Evolutionary conservation across 2,329 filamentous ascomycete species (phyloP), one percentile per base, ranked within the genome.

Genomic region (Aspergillus hiratsukae): DNA sequence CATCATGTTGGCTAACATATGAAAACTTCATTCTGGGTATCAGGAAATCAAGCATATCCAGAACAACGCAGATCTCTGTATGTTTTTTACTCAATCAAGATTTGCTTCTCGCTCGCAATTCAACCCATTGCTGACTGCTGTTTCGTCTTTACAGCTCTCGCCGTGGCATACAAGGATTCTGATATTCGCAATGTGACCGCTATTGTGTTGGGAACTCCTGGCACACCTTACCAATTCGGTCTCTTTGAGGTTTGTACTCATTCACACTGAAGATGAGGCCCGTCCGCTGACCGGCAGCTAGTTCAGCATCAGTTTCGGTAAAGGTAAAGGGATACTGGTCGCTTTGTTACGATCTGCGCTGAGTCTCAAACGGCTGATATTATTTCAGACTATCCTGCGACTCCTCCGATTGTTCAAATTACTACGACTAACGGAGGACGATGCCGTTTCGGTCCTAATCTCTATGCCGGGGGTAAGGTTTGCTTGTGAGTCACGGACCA

Each of bases 381-480:
- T 52, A 48, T n/a, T 59, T 31, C 65, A 91, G 91, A 96, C 3
- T 99, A 99, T 68, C 94, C 94, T 5, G 83, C 80, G 56, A 83
- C 79, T 58, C 79, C 84, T 5, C 85, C 85, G 0, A 67, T 65
- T 23, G 84, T 87, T 27, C 84, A 80, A 25, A 87, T 88, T 27
- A 82, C 87, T 45, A 97, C 94, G 0, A 99, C 93, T 1, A 97
- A 97, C 69, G 80, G 82, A n/a, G 93, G 93, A 10, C 82, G 87
- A 57, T 91, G 88, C 69, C 87, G 94, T 7, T 97, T 97, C 79
- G 97, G 97, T 68, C 94, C 94, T 3, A 99, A 99, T 69, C 96
- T 99, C 59, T 99, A 99, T 70, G 82, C 91, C 1, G 85, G 79
- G 51, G 94, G 94, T 50, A 95, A 93, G 75, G 92, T 99, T 55